A percentile compares a stretch with the other conserved stretches of the same genome.
Conservation (phyloP, 2,329 filamentous ascomycete genomes). For the Pestalotiopsis sp. region DNA sequence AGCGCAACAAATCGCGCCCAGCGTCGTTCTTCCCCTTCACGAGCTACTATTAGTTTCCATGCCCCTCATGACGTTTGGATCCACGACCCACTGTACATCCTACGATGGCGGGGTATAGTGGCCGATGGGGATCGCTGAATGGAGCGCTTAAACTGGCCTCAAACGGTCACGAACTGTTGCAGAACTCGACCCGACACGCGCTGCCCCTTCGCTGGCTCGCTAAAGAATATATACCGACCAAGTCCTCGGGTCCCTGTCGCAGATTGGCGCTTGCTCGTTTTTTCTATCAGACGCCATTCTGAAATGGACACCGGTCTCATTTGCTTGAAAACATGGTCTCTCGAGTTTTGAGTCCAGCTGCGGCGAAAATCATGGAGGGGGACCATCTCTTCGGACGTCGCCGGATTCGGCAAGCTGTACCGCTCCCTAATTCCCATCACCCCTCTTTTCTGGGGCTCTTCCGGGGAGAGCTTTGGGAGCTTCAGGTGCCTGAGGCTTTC, state of each 20-base stretch:
- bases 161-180: not conserved
- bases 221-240: not conserved
- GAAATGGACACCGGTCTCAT: no score
- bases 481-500: no score
- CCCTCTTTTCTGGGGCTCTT: conserved; percentile 1
- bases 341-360: not conserved
- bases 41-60: not conserved
- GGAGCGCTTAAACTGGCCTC: not conserved
- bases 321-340: not conserved
- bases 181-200: not conserved
- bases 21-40: not conserved
- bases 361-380: not conserved
- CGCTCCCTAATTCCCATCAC: not conserved
- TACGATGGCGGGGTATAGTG: not conserved
- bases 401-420: conserved; percentile 5
- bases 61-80: conserved; percentile 8
- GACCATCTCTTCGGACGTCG: not conserved
- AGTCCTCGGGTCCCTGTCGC: not conserved
- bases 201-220: not conserved
- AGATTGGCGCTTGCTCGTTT: not conserved
- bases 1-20: conserved; percentile 3
- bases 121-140: not conserved
- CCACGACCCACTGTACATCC: not conserved
- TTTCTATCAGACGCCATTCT: not conserved
- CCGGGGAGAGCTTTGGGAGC: not conserved